phyloP scores from a whole-genome alignment of 805 yeast genomes.

The Metschnikowia lunata region DNA sequence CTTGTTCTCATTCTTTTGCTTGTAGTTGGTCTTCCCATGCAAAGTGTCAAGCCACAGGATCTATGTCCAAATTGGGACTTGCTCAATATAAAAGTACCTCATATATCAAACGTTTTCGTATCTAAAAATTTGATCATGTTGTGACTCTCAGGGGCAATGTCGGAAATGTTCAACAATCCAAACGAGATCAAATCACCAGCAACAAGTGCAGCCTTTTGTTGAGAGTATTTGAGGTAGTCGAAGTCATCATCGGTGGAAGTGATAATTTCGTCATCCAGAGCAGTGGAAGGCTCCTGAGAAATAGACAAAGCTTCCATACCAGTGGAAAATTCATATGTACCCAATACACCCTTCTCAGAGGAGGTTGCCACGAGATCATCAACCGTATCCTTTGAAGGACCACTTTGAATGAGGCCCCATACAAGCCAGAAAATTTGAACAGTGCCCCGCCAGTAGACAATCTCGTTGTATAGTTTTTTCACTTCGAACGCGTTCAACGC shows the following conservation, averaged over 20 bases:
- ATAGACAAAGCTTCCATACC: constrained; percentile 45
- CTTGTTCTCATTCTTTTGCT: no score
- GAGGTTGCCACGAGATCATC: constrained; percentile 16
- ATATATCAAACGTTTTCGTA: constrained; percentile 15
- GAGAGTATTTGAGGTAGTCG: constrained; percentile 71
- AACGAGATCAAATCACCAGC: constrained; percentile 70
- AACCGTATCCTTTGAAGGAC: constrained; percentile 24
- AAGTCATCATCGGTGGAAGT: constrained; percentile 56
- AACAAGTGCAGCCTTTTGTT: constrained; percentile 67
- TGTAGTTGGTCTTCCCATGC: no score
- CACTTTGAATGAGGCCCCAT: constrained; percentile 90
- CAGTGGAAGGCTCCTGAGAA: constrained; percentile 22
- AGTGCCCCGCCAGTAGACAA: constrained; percentile 73
- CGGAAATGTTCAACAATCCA: constrained; percentile 42
- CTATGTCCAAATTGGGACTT: no score
- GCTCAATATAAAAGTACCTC: not conserved
- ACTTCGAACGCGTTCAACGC: constrained; percentile 39
- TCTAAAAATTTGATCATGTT: constrained; percentile 40
- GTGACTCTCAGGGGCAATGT: constrained; percentile 23
- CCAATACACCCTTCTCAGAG: constrained; percentile 36
- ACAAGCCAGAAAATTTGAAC: constrained; percentile 78
- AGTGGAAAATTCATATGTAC: constrained; percentile 37
- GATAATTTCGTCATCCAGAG: constrained; percentile 28
- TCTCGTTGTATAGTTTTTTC: constrained; percentile 56
- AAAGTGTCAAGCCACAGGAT: no score